Evolutionary conservation across 2,329 filamentous ascomycete species (phyloP), one percentile per base, ranked within the genome.

Genomic region (Fusarium austroafricanum): DNA sequence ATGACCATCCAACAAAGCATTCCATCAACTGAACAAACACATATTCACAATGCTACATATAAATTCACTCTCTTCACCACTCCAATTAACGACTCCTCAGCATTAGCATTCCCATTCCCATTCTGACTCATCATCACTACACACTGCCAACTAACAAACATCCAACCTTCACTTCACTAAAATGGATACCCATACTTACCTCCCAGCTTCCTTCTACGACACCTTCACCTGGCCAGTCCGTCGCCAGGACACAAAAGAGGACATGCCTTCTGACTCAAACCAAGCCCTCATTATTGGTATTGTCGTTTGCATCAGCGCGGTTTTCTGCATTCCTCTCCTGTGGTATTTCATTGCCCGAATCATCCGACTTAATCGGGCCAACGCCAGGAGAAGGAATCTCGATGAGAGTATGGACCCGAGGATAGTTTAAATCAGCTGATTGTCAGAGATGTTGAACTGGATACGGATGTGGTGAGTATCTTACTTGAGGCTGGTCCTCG

Each of bases 291-390:
- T 53, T n/a, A 39, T 31, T 20, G 33, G 21, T 20, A 44, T 72
- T 4, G 44, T 55, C 44, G 42, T 42, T 20, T 52, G 61, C 52
- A 53, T 72, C 26, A 33, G 44, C 12, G 31, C 46, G 3, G 20
- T 62, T 21, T 47, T 71, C 33, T 23, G 31, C 15, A 6, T 42
- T 3, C 64, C 60, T 7, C 46, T 61, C 23, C 10, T 71, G 18
- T 51, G 55, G 52, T 56, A 60, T 7, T 26, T 57, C 2, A 12
- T 54, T 7, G 40, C 26, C n/a, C 31, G 44, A 9, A 45, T 31
- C 10, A 3, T 56, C 17, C 44, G 10, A 1, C 10, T 26, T 5
- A 37, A 37, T 29, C 46, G 35, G 6, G 31, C 42, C 10, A 20
- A 5, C 7, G 23, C 38, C 26, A 35, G 29, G 1, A 4, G 17